Percentiles rank a stretch among this genome's conserved stretches.
Evolutionary conservation across 2,329 filamentous ascomycete species (phyloP).

Genomic region (Sporothrix inflata): DNA sequence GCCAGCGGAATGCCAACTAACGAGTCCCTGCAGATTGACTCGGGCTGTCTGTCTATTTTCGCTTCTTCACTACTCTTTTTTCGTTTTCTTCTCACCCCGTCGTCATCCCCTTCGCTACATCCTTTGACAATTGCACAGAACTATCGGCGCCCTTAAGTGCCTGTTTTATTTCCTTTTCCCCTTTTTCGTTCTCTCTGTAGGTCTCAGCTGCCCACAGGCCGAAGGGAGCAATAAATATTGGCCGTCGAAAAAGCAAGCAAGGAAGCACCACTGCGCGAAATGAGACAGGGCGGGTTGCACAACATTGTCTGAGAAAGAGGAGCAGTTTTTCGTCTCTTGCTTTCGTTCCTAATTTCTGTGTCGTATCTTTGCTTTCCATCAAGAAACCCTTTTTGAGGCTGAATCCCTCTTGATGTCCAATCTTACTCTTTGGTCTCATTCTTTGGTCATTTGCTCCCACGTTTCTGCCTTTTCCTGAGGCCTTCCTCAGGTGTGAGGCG

Average conservation of each 20-base stretch:
- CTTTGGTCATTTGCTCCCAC: neutral
- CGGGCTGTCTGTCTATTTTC: neutral
- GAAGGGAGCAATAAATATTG: neutral
- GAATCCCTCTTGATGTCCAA: neutral
- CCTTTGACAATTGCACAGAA: neutral
- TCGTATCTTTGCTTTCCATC: neutral
- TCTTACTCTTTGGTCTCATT: neutral
- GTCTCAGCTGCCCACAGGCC: neutral
- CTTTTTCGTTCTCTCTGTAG: neutral
- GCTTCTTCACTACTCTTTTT: neutral
- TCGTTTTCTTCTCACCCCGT: neutral
- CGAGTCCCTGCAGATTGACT: neutral
- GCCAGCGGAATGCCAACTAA: neutral
- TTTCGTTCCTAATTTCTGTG: too few relatives aligned
- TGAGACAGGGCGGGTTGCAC: neutral
- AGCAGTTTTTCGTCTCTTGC: neutral
- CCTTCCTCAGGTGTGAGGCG: neutral
- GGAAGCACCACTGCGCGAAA: neutral
- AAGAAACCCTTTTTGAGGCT: neutral
- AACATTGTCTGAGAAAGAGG: neutral
- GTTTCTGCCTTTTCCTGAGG: neutral
- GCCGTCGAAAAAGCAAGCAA: neutral
- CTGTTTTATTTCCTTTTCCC: neutral
- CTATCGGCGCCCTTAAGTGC: too few relatives aligned
- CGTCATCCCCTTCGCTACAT: neutral